Conservation (phyloP, 345 rosid genomes). For the Aurinia saxatilis region DNA sequence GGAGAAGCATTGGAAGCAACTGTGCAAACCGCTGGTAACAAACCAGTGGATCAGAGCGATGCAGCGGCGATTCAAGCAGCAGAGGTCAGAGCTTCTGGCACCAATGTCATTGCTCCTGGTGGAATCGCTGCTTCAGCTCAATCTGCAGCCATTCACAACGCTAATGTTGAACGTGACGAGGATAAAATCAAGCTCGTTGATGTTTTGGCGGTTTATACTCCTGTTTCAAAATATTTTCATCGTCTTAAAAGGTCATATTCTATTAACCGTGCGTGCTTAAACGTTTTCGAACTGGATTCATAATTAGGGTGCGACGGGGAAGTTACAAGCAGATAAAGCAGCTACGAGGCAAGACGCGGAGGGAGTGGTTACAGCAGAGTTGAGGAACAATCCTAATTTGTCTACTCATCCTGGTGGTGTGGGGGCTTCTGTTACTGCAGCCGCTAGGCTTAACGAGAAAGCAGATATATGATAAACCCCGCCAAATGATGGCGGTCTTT, state of each 20-base stretch:
- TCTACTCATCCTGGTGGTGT: conserved; percentile 55
- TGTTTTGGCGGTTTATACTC: conserved; percentile 35
- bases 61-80: conserved; percentile 75
- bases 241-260: neutral
- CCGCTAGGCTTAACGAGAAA: conserved; percentile 62
- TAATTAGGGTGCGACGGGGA: conserved; percentile 44
- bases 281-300: neutral
- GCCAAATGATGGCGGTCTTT: conserved; percentile 24
- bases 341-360: conserved; percentile 64
- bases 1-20: conserved; percentile 71
- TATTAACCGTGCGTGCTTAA: neutral
- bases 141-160: conserved; percentile 56
- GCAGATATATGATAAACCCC: conserved; percentile 3
- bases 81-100: conserved; percentile 58
- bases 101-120: conserved; percentile 35
- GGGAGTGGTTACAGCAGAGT: conserved; percentile 56
- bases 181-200: conserved; percentile 52
- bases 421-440: conserved; percentile 53
- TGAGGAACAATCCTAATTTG: conserved; percentile 47
- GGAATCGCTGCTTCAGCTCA: conserved; percentile 65
- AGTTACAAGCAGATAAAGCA: conserved; percentile 51
- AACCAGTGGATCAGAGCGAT: conserved; percentile 56
- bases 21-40: conserved; percentile 35
- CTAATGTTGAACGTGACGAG: conserved; percentile 28
- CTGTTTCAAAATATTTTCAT: neutral